Conservation (phyloP, 164 flowering plant species). For the Nymphaea thermarum region DNA sequence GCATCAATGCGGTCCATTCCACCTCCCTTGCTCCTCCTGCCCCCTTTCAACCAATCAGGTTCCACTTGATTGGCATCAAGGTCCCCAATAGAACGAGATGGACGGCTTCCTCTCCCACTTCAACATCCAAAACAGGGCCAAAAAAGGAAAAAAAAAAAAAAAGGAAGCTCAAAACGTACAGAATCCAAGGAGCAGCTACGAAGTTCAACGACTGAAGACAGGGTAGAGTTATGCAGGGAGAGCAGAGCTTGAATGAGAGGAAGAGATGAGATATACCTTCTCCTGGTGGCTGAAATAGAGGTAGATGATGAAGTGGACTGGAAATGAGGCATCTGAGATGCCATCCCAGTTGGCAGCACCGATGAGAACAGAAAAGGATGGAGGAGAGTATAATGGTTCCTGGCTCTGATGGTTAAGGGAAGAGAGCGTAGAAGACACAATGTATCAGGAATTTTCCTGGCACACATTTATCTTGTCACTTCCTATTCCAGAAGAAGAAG, state of each 20-base stretch:
- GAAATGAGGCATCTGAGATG: neutral
- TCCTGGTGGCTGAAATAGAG: neutral
- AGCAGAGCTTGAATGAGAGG: no score
- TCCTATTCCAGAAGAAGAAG: no score
- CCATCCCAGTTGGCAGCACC: neutral
- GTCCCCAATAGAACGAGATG: constrained; percentile 2
- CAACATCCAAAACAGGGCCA: no score
- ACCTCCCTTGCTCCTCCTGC: constrained; percentile 15
- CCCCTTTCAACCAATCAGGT: constrained; percentile 22
- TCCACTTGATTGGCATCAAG: constrained; percentile 4
- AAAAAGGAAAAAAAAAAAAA: no score
- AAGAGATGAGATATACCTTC: neutral
- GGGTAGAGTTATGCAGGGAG: no score
- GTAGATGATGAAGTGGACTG: neutral
- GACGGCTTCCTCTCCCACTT: neutral
- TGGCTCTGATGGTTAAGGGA: neutral
- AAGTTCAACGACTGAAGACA: neutral
- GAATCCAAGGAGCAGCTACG: neutral
- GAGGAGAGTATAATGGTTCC: neutral
- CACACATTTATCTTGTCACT: no score
- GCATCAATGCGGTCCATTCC: constrained; percentile 24
- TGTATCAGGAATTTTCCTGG: no score
- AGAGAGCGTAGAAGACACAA: neutral
- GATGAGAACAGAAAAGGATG: neutral
- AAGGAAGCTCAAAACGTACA: neutral